Base-by-base conservation (phyloP, 2,329 filamentous ascomycete genomes). In the Pezicula radicicola region DNA sequence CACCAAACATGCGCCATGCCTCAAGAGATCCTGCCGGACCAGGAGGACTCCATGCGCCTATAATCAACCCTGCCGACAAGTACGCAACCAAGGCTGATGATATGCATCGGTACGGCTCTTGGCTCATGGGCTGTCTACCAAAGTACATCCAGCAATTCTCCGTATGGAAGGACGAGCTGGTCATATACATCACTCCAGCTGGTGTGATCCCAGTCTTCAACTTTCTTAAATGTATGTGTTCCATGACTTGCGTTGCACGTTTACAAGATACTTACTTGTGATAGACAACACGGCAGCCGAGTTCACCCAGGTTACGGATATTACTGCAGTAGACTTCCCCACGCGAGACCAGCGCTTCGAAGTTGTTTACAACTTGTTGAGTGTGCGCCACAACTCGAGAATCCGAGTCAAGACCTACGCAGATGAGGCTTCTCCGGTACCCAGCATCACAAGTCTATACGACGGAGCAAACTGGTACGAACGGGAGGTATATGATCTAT, bases 121-220 rank as follows among this genome's bases (percentile, higher is more conserved):
- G 96, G 82, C 77, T 99, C 66, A 93, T 99, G 84, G 92, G 91
- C 62, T 96, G 90, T 72, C 75, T 99, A 67, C 95, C 94, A 65
- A 97, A 97, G 79, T 97, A 96, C 75, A 84, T 99, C 65, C 95
- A 99, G 77, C 94, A 99, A 76, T 97, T 97, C 77, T 96, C 92
- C 12, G 93, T 99, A 51, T 99, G 94, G 94, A 99, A 99, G 77
- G 94, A 99, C 70, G 94, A 99, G 75, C 84, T 99, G 69, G 91
- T 88, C 63, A 90, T 97, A 70, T 93, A 95, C 74, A 94, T 97
- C 67, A 80, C 90, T 45, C 94, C 94, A 1, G 76, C 88, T 36
- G 94, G 91, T 61, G 85, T 97, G 63, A 83, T 97, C 62, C 94
- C 94, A 37, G 88, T 96, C 65, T 92, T 99, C 72, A 84, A 82